Evolutionary conservation across 768 basidiomycete genomes (phyloP), one percentile per base, ranked within the genome.

Genomic region (Pleurotus pulmonarius): DNA sequence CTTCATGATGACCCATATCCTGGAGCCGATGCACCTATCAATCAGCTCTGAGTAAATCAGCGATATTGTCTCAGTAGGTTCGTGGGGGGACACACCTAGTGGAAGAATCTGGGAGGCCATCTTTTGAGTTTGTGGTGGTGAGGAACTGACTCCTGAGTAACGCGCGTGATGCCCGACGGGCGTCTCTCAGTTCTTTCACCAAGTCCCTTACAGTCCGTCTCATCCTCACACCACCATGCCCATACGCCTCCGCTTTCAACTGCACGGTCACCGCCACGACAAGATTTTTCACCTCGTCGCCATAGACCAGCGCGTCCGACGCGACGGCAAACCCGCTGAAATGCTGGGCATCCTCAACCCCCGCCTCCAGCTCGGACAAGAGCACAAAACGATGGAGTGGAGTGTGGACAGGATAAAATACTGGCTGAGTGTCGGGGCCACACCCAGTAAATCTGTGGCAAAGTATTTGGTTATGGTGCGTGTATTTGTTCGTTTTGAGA

Each of bases 1-100:
- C 76, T 98, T 98, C 93, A 97, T 98, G 69, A 98, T 86, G 64
- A 98, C 96, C 92, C 94, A 97, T 67, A 98, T 95, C 48, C 86
- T 84, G 34, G 94, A 96, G 56, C 96, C 96, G 69, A 98, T 98
- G 68, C 96, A 98, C 69, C 91, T 83, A 71, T 99, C 96, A 65
- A 99, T 96, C 44, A 99, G 80, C 70, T 98, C 96, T 95, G 61
- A 53, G 12, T 18, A 53, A 38, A 25, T 24, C 22, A 34, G 7
- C 25, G 15, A 39, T 53, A 55, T 7, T 15, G 26, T 45, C 39
- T 16, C 15, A 5, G 20, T 39, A 18, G 38, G 20, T 39, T 44
- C 41, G 2, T 20, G 37, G 46, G 22, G 45, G 44, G 45, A 59
- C 72, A 58, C 66, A 89, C 92, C 92, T 57, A 97, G 81, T n/a